phyloP scores from a whole-genome alignment of 2,329 filamentous ascomycete genomes.

The Cytospora schulzeri region DNA sequence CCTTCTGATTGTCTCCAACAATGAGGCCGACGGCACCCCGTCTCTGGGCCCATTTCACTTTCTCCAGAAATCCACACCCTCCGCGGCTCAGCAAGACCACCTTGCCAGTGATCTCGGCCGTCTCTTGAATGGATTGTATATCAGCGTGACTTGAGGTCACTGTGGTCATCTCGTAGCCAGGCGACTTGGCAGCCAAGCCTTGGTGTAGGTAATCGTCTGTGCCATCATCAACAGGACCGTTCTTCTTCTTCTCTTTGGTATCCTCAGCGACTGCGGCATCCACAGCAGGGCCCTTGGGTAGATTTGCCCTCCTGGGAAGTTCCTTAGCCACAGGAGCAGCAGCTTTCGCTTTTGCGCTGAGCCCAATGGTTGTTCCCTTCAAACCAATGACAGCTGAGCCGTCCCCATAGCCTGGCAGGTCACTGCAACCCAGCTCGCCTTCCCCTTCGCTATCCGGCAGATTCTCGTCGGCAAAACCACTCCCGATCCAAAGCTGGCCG shows the following conservation, averaged over 20 bases:
- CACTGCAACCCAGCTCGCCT: conserved; percentile 91
- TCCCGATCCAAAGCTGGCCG: conserved; percentile 90
- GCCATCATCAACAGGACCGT: conserved; percentile 62
- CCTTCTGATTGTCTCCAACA: conserved; percentile 89
- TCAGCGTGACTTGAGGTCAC: conserved; percentile 69
- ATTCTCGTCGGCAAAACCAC: conserved; percentile 82
- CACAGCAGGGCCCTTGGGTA: conserved; percentile 35
- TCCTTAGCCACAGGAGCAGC: conserved; percentile 35
- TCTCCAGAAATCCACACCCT: conserved; percentile 94
- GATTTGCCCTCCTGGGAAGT: conserved; percentile 40
- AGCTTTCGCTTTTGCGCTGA: conserved; percentile 39
- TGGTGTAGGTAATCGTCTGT: conserved; percentile 84
- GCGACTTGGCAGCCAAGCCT: conserved; percentile 37
- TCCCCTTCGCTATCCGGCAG: conserved; percentile 66
- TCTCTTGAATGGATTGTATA: conserved; percentile 88
- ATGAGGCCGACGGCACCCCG: conserved; percentile 88
- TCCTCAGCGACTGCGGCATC: conserved; percentile 34
- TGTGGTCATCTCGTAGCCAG: conserved; percentile 39
- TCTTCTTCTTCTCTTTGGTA: conserved; percentile 34
- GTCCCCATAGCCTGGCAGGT: conserved; percentile 85
- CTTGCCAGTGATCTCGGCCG: conserved; percentile 90
- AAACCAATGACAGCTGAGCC: conserved; percentile 44
- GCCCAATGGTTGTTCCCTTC: conserved; percentile 46
- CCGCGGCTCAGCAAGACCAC: conserved; percentile 89
- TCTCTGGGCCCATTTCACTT: conserved; percentile 94